A percentile compares a stretch with the other conserved stretches of the same genome.
Conservation (phyloP, 768 basidiomycete species). For the Zangia roseola region DNA sequence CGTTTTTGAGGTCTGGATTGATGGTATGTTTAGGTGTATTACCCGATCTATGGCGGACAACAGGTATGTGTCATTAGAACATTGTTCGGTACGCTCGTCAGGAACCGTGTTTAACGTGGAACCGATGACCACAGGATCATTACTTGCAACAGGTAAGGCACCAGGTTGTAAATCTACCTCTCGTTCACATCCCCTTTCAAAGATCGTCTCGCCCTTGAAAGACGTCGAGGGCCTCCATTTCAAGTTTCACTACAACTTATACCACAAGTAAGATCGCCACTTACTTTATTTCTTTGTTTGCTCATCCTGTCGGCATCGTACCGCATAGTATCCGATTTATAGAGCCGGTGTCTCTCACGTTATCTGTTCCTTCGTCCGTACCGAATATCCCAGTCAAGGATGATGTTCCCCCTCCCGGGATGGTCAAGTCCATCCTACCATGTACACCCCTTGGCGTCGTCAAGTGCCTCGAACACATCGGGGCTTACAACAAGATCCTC, state of each 20-base stretch:
- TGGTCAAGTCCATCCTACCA: conserved; percentile 94
- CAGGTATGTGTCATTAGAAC: conserved; percentile 53
- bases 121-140: conserved; percentile 62
- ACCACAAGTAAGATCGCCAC: conserved; percentile 73
- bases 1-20: neutral
- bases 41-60: conserved; percentile 89
- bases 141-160: conserved; percentile 85
- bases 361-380: conserved; percentile 38
- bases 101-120: conserved; percentile 1
- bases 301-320: neutral
- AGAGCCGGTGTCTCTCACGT: conserved; percentile 66
- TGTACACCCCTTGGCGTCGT: conserved; percentile 97
- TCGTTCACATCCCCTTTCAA: neutral
- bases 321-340: conserved; percentile 86
- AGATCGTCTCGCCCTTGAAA: conserved; percentile 94
- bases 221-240: conserved; percentile 97
- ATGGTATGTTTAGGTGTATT: conserved; percentile 68
- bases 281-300: neutral
- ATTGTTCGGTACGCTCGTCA: neutral
- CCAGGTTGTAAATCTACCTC: neutral
- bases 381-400: conserved; percentile 35
- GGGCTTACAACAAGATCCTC: conserved; percentile 91
- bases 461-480: conserved; percentile 86
- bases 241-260: conserved; percentile 93
- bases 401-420: conserved; percentile 75